Conservation (phyloP, 257 asterid species). For the Solanum piurae region DNA sequence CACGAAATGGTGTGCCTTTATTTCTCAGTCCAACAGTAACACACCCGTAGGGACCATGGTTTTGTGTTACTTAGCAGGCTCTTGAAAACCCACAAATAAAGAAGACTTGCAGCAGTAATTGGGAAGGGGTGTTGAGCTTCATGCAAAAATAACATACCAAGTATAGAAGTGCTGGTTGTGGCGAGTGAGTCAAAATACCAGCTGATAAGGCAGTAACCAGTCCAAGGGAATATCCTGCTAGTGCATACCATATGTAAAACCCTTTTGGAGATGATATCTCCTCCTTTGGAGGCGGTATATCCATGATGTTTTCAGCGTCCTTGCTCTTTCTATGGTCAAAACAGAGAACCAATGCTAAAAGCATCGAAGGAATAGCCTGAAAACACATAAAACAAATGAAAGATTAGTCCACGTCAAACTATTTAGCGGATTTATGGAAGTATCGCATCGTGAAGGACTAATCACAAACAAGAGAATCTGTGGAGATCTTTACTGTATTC, state of each 20-base stretch:
- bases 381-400: slow-evolving; percentile 11
- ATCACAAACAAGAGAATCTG: not conserved
- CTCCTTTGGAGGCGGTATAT: slow-evolving; percentile 38
- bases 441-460: not conserved
- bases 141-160: slow-evolving; percentile 36
- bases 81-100: not conserved
- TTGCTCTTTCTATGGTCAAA: slow-evolving; percentile 66
- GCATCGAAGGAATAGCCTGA: slow-evolving; percentile 99
- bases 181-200: slow-evolving; percentile 79
- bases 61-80: not conserved
- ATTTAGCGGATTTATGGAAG: not conserved
- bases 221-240: slow-evolving; percentile 76
- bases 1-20: not conserved
- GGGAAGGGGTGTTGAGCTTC: not conserved
- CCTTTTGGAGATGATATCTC: slow-evolving; percentile 30
- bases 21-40: not conserved
- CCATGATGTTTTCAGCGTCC: slow-evolving; percentile 27
- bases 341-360: slow-evolving; percentile 80
- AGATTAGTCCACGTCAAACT: not conserved
- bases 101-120: not conserved
- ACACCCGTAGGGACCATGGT: not conserved
- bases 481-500: not conserved
- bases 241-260: slow-evolving; percentile 64
- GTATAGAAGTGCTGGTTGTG: slow-evolving; percentile 92
- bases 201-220: slow-evolving; percentile 82